Conservation (phyloP, 371 early-diverging fungal genomes). For the Mucor piriformis region DNA sequence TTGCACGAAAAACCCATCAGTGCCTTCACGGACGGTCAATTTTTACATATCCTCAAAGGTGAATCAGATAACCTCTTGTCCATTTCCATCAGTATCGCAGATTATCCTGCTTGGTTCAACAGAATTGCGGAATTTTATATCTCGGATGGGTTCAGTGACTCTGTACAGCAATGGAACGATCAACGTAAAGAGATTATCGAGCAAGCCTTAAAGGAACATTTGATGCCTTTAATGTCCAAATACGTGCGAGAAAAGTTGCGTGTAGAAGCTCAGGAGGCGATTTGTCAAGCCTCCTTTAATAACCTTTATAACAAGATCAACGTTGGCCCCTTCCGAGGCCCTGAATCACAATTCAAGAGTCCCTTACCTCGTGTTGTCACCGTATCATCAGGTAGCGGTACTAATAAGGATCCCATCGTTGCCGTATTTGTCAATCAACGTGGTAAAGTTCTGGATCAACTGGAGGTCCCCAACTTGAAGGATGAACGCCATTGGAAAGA, state of each 20-base stretch:
- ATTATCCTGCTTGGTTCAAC: constrained; percentile 60
- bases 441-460: constrained; percentile 71
- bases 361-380: constrained; percentile 80
- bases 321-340: constrained; percentile 67
- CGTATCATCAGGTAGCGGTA: constrained; percentile 84
- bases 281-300: constrained; percentile 67
- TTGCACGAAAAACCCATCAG: constrained; percentile 76
- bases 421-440: constrained; percentile 79
- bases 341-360: constrained; percentile 49
- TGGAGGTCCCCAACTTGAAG: constrained; percentile 64
- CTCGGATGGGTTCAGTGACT: constrained; percentile 63
- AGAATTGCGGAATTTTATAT: constrained; percentile 65
- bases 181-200: constrained; percentile 70
- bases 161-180: constrained; percentile 79
- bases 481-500: constrained; percentile 59
- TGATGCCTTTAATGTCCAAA: constrained; percentile 77
- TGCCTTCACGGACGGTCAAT: constrained; percentile 74
- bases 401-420: constrained; percentile 67
- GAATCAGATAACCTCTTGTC: constrained; percentile 77
- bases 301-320: constrained; percentile 77
- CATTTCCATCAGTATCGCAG: constrained; percentile 65
- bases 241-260: constrained; percentile 77
- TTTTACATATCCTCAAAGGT: constrained; percentile 77
- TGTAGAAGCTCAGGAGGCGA: constrained; percentile 70
- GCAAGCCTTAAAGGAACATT: constrained; percentile 63